A percentile compares a stretch with the other conserved stretches of the same genome.
phyloP scores from a whole-genome alignment of 768 basidiomycete species.

The Kwoniella shandongensis region DNA sequence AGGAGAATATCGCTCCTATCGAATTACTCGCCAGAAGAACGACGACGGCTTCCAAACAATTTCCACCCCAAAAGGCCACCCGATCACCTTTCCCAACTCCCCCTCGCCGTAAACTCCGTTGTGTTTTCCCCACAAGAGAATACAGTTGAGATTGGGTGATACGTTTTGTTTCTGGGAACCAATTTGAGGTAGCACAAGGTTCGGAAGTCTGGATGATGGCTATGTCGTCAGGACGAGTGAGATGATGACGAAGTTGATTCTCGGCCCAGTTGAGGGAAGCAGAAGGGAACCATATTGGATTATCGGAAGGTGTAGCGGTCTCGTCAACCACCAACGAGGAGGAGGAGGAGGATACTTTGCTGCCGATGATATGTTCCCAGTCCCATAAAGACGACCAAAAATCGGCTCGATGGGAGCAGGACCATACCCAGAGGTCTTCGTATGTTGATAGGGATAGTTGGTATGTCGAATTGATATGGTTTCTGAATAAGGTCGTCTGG shows the following conservation, averaged over 20 bases:
- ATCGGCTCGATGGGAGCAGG: conserved; percentile 60
- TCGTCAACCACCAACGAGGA: conserved; percentile 58
- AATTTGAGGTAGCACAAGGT: conserved; percentile 58
- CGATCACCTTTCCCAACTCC: conserved; percentile 61
- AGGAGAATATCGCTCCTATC: conserved; percentile 77
- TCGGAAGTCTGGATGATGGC: conserved; percentile 73
- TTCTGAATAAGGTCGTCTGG: conserved; percentile 37
- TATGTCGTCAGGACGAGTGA: conserved; percentile 56
- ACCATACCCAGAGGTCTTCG: conserved; percentile 68
- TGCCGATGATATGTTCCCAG: conserved; percentile 62
- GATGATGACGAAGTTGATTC: conserved; percentile 62
- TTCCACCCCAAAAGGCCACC: conserved; percentile 74
- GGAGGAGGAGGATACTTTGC: conserved; percentile 53
- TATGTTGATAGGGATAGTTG: conserved; percentile 60
- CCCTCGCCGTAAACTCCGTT: conserved; percentile 21
- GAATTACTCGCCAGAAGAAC: conserved; percentile 55
- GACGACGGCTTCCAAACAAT: conserved; percentile 60
- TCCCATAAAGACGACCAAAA: conserved; percentile 82
- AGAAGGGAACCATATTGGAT: conserved; percentile 70
- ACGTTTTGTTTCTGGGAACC: conserved; percentile 53
- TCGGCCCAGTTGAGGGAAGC: conserved; percentile 76
- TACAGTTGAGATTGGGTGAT: conserved; percentile 61
- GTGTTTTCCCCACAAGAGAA: conserved; percentile 30
- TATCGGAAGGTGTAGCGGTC: conserved; percentile 60
- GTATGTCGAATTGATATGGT: conserved; percentile 59